phyloP scores from a whole-genome alignment of 768 basidiomycete species.

The Naematelia aurantialba region DNA sequence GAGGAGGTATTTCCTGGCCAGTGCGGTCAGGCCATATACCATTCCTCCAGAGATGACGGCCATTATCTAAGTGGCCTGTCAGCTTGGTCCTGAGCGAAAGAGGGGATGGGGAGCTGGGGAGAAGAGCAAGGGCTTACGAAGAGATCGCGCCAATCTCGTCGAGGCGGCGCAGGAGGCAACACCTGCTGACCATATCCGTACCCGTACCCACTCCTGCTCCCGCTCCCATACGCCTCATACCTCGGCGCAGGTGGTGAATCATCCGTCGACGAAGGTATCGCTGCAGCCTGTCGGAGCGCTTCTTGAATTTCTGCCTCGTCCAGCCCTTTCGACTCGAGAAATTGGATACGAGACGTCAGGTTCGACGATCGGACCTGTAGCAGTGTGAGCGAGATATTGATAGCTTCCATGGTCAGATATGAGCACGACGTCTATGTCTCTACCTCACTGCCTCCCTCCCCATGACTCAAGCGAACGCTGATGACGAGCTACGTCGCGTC shows the following conservation, averaged over 20 bases:
- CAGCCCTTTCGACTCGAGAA: slow-evolving; percentile 93
- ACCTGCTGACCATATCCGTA: slow-evolving; percentile 19
- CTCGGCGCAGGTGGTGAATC: slow-evolving; percentile 9
- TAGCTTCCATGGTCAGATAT: too few relatives aligned
- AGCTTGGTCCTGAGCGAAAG: slow-evolving; percentile 3
- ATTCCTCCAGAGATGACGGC: slow-evolving; percentile 82
- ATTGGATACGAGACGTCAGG: slow-evolving; percentile 78
- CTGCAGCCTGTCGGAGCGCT: slow-evolving; percentile 61
- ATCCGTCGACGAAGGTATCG: background rate
- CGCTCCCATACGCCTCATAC: slow-evolving; percentile 7
- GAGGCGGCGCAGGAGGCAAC: slow-evolving; percentile 54
- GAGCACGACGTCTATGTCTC: too few relatives aligned
- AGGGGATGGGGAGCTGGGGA: slow-evolving; percentile 21
- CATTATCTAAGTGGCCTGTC: slow-evolving; percentile 66
- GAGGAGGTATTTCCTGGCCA: slow-evolving; percentile 86
- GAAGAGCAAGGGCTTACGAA: slow-evolving; percentile 62
- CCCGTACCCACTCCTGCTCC: background rate
- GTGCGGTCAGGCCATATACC: slow-evolving; percentile 70
- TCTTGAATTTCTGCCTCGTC: slow-evolving; percentile 77
- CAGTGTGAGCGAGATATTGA: too few relatives aligned
- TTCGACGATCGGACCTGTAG: slow-evolving; percentile 62
- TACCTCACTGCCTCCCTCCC: too few relatives aligned
- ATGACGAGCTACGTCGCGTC: too few relatives aligned
- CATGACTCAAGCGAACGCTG: too few relatives aligned
- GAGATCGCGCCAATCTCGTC: slow-evolving; percentile 95